Conservation (phyloP, 805 yeast genomes). For the Teunomyces panamensis region DNA sequence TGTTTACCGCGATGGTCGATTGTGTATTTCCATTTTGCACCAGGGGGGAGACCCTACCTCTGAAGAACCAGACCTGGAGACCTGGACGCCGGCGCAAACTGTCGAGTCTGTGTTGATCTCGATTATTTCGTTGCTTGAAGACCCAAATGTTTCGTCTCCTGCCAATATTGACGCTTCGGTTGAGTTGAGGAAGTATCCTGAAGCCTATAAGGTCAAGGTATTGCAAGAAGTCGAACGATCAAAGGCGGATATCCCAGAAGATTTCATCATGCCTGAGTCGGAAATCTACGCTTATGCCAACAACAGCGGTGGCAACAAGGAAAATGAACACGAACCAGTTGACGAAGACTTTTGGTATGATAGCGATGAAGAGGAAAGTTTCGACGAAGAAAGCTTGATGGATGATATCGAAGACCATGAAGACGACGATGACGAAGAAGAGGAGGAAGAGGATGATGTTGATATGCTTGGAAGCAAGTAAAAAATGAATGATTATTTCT, state of each 20-base stretch:
- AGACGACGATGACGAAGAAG: conserved; percentile 60
- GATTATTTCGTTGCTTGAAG: conserved; percentile 85
- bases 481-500: neutral
- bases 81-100: conserved; percentile 92
- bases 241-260: conserved; percentile 82
- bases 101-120: conserved; percentile 89
- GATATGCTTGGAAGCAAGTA: conserved; percentile 14
- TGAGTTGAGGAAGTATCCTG: conserved; percentile 79
- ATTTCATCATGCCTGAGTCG: conserved; percentile 74
- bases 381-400: conserved; percentile 47
- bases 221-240: conserved; percentile 80
- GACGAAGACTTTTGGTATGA: conserved; percentile 88
- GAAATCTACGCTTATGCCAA: conserved; percentile 46
- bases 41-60: conserved; percentile 86
- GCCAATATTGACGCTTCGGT: conserved; percentile 97
- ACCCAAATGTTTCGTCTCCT: conserved; percentile 90
- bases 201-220: conserved; percentile 71
- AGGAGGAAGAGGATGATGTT: conserved; percentile 48
- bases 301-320: conserved; percentile 34
- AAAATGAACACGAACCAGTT: conserved; percentile 52
- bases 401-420: conserved; percentile 48
- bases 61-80: conserved; percentile 90
- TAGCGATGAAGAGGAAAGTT: conserved; percentile 43
- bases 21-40: conserved; percentile 91
- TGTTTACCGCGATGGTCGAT: conserved; percentile 87